Base-by-base conservation (phyloP, 495 filamentous ascomycete genomes). In the Pyrenula massariospora region DNA sequence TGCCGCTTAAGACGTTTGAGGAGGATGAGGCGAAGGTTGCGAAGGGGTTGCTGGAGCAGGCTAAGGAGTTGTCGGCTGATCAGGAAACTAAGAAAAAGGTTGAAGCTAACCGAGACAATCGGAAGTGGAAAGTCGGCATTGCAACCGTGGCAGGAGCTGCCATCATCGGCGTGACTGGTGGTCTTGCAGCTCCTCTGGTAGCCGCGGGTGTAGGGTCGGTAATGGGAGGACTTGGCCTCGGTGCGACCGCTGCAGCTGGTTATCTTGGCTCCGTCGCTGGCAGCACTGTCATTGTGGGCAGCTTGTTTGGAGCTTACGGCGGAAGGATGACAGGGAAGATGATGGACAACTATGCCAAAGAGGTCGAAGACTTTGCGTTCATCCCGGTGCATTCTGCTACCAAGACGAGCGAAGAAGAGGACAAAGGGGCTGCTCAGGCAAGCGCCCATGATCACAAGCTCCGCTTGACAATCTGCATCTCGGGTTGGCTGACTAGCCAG, bases 351-450 rank as follows among this genome's bases (percentile, higher is more conserved):
- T 93, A 95, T 68, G 84, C 88, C 19, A 84, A 81, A 55, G 91
- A 96, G 58, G 85, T 96, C 12, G 78, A 85, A 52, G 91, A 96
- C 67, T 95, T 96, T 67, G 89, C 83, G 3, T 91, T 98, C 61
- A 66, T 96, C 15, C 89, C 91, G 0, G 70, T 94, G 47, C 74
- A 78, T 31, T 76, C 77, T 12, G 52, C 57, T 2, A 63, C 65
- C 12, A 68, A 60, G 61, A 75, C 60, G 61, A 67, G 70, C 15
- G 68, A 71, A 0, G 62, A 66, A n/a, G 67, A 75, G 49, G 70
- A 74, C n/a, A 73, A 58, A 24, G 73, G 76, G 52, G 69, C 68
- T 25, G 70, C 69, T 31, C 62, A 64, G 12, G 50, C 50, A 52
- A 52, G 50, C 50, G 50, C n/a, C n/a, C 72, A 84, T 55, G 76